Evolutionary conservation across 257 asterid genomes (phyloP).

Genomic region (Penstemon newberryi): DNA sequence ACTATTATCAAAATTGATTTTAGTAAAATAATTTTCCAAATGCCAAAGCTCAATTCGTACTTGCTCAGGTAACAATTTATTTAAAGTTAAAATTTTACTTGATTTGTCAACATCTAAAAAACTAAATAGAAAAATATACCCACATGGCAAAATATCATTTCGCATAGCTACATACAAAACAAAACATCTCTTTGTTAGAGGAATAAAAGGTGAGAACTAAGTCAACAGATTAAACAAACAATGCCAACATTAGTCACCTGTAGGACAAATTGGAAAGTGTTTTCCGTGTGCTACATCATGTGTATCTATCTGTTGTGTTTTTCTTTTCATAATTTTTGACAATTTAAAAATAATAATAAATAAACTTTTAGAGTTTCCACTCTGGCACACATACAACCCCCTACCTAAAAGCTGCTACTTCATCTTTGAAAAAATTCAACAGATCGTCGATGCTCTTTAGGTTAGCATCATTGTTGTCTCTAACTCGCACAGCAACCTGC

Average conservation of each 20-base stretch:
- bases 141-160: not conserved
- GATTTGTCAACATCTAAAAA: too few species aligned
- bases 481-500: constrained; percentile 76
- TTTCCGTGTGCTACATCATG: not conserved
- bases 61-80: too few species aligned
- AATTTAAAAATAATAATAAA: constrained; percentile 12
- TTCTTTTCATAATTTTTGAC: not conserved
- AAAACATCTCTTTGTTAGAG: too few species aligned
- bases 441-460: constrained; percentile 61
- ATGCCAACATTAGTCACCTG: not conserved
- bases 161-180: too few species aligned
- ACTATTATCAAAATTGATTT: too few species aligned
- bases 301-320: not conserved
- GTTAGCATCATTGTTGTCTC: constrained; percentile 51
- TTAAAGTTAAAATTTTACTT: too few species aligned
- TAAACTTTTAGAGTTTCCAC: not conserved
- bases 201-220: too few species aligned
- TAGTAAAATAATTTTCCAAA: too few species aligned
- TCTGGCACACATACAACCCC: not conserved
- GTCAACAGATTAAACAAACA: not conserved
- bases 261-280: not conserved
- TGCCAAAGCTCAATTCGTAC: too few species aligned
- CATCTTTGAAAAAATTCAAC: constrained; percentile 53
- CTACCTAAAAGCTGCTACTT: constrained; percentile 61
- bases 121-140: too few species aligned